phyloP scores from a whole-genome alignment of 2,329 filamentous ascomycete species.

The Fusarium multiceps region DNA sequence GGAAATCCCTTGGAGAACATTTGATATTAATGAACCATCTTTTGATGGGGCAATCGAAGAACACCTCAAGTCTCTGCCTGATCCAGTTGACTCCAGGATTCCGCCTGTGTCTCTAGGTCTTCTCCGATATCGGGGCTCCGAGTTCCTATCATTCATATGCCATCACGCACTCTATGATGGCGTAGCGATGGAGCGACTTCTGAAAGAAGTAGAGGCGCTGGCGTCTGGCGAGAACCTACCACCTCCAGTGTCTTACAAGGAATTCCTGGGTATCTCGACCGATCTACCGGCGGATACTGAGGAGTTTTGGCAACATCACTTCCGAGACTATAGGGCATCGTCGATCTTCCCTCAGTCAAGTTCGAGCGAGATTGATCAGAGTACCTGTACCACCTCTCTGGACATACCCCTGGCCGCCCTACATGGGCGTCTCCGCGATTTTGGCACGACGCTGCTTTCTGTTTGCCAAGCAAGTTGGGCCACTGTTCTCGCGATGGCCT shows the following conservation, averaged over 20 bases:
- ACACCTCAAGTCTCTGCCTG: slow-evolving; percentile 55
- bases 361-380: slow-evolving; percentile 44
- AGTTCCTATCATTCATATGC: slow-evolving; percentile 62
- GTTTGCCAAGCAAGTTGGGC: slow-evolving; percentile 80
- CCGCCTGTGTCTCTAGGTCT: slow-evolving; percentile 61
- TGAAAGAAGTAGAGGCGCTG: slow-evolving; percentile 74
- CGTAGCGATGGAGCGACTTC: slow-evolving; percentile 75
- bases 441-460: slow-evolving; percentile 72
- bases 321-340: slow-evolving; percentile 61
- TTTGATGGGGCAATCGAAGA: slow-evolving; percentile 53
- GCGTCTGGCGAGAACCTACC: slow-evolving; percentile 62
- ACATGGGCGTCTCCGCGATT: slow-evolving; percentile 60
- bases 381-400: slow-evolving; percentile 46
- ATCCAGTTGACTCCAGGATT: slow-evolving; percentile 56
- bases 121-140: slow-evolving; percentile 47
- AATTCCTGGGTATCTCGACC: slow-evolving; percentile 72
- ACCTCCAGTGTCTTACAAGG: slow-evolving; percentile 65
- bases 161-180: slow-evolving; percentile 93
- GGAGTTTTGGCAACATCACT: slow-evolving; percentile 72
- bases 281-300: slow-evolving; percentile 61
- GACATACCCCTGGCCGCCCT: slow-evolving; percentile 57
- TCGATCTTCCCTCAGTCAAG: slow-evolving; percentile 42
- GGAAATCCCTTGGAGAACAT: slow-evolving; percentile 54
- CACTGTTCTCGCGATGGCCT: slow-evolving; percentile 67
- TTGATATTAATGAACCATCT: slow-evolving; percentile 48